Percentiles rank a stretch among this genome's conserved stretches.
phyloP scores from a whole-genome alignment of 768 basidiomycete species.

The Coprinopsis marcescibilis region DNA sequence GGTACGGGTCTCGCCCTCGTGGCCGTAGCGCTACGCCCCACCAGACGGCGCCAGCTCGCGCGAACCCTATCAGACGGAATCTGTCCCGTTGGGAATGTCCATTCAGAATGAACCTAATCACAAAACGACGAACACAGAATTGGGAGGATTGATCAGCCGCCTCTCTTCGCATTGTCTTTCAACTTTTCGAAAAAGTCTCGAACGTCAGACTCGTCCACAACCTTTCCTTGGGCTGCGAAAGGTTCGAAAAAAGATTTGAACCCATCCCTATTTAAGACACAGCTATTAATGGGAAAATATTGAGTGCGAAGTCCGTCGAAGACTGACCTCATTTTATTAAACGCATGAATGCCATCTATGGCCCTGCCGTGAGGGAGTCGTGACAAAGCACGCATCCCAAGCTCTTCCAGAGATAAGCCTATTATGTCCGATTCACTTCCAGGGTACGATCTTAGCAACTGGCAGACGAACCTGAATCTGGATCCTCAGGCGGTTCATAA shows the following conservation, averaged over 20 bases:
- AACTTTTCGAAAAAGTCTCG: slow-evolving; percentile 58
- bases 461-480: slow-evolving; percentile 57
- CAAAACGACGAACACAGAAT: background rate
- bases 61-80: slow-evolving; percentile 2
- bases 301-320: background rate
- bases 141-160: slow-evolving; percentile 4
- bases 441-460: background rate
- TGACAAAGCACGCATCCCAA: slow-evolving; percentile 73
- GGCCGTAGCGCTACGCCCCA: too few relatives aligned
- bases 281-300: slow-evolving; percentile 3
- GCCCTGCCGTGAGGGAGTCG: slow-evolving; percentile 74
- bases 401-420: slow-evolving; percentile 78
- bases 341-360: slow-evolving; percentile 79
- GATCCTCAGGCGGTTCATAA: slow-evolving; percentile 82
- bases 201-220: slow-evolving; percentile 71
- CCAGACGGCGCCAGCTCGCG: background rate
- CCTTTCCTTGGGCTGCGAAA: slow-evolving; percentile 71
- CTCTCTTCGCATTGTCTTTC: slow-evolving; percentile 30
- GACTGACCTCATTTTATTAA: slow-evolving; percentile 74
- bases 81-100: background rate
- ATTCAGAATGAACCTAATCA: too few relatives aligned
- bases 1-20: background rate
- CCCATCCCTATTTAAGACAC: slow-evolving; percentile 48
- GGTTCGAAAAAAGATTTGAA: slow-evolving; percentile 68
- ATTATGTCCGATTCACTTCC: slow-evolving; percentile 9